phyloP scores from a whole-genome alignment of 305 asterid species.

The Solanum hybrid region DNA sequence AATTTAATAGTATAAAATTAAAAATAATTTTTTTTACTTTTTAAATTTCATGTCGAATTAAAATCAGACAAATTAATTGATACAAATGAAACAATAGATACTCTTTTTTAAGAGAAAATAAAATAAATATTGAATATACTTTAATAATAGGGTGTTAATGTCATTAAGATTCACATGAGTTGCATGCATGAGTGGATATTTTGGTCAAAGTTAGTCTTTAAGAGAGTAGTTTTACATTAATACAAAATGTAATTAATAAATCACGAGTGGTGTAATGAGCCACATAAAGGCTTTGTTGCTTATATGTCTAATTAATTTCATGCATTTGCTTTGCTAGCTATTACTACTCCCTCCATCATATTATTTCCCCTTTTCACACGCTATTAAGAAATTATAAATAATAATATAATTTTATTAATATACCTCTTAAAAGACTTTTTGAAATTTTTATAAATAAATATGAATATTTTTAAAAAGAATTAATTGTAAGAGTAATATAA shows the following conservation, averaged over 20 bases:
- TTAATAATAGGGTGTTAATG: background rate
- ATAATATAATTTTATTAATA: too few relatives aligned
- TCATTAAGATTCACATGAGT: slow-evolving; percentile 31
- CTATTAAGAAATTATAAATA: too few relatives aligned
- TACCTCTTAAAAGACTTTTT: too few relatives aligned
- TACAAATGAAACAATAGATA: background rate
- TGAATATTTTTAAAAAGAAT: too few relatives aligned
- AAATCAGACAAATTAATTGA: too few relatives aligned
- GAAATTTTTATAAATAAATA: too few relatives aligned
- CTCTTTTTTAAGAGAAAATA: background rate
- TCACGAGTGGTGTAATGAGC: slow-evolving; percentile 36
- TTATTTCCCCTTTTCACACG: background rate
- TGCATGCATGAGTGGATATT: slow-evolving; percentile 19
- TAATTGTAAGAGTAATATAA: too few relatives aligned
- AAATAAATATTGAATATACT: background rate
- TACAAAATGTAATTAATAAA: slow-evolving; percentile 22
- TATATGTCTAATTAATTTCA: slow-evolving; percentile 5
- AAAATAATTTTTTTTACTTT: too few relatives aligned
- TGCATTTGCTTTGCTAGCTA: slow-evolving; percentile 9
- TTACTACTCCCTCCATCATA: background rate
- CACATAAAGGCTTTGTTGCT: slow-evolving; percentile 22
- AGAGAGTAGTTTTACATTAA: slow-evolving; percentile 42
- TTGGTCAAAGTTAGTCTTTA: slow-evolving; percentile 29
- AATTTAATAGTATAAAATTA: too few relatives aligned
- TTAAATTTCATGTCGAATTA: too few relatives aligned